Evolutionary conservation across 2,329 filamentous ascomycete genomes (phyloP).

Genomic region (Colletotrichum sojae): DNA sequence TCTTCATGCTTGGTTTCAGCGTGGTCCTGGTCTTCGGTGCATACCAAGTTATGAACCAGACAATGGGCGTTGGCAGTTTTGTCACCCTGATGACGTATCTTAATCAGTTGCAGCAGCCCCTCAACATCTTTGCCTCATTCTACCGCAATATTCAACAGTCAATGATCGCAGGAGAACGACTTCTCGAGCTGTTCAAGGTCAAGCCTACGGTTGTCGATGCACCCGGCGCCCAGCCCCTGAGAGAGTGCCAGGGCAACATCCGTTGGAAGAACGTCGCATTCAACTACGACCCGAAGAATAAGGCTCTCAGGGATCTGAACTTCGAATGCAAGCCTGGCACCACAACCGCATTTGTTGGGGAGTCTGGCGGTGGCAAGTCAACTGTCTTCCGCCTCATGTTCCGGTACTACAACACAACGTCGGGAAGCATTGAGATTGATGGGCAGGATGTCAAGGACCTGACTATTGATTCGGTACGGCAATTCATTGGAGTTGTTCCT

Average conservation of each 20-base stretch:
- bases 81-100: conserved; percentile 83
- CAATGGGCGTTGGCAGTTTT: conserved; percentile 78
- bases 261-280: conserved; percentile 92
- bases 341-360: conserved; percentile 95
- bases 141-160: conserved; percentile 96
- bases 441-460: conserved; percentile 86
- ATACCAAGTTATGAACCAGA: conserved; percentile 80
- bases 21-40: conserved; percentile 81
- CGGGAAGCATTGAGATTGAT: conserved; percentile 87
- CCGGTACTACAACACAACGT: conserved; percentile 91
- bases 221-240: conserved; percentile 73
- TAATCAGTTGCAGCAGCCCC: conserved; percentile 82
- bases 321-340: conserved; percentile 92
- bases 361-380: conserved; percentile 97
- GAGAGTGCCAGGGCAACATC: conserved; percentile 83
- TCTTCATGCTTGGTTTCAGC: conserved; percentile 84
- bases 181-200: conserved; percentile 97
- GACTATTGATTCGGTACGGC: conserved; percentile 93
- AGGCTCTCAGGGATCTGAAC: conserved; percentile 85
- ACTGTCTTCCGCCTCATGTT: conserved; percentile 96
- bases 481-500: conserved; percentile 94
- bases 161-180: conserved; percentile 96
- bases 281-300: conserved; percentile 88
- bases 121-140: conserved; percentile 94
- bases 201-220: conserved; percentile 90